Evolutionary conservation across 305 asterid species (phyloP), one percentile per base, ranked within the genome.

Genomic region (Fraxinus latifolia): DNA sequence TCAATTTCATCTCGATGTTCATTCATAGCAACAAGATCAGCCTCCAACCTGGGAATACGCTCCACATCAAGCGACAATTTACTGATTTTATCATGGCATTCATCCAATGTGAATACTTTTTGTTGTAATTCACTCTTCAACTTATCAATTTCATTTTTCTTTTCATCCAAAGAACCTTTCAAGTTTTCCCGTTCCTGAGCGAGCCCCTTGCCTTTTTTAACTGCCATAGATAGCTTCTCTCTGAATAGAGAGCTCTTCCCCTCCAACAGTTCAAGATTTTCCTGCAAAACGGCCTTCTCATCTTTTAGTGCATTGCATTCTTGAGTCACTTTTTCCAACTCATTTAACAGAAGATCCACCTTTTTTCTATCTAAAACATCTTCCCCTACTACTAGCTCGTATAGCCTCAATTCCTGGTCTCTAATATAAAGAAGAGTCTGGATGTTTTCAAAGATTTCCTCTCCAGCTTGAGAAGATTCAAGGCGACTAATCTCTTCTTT

Each of bases 121-220:
- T 87, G 86, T 86, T 90, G 92, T 74, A 92, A 78, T 82, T 96
- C 96, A 62, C 91, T 81, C 86, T 87, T 92, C 89, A 96, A 83
- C 85, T 83, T 89, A 82, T 89, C 94, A 53, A 94, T 91, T 89
- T 93, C 97, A 77, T 82, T 23, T 80, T 85, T 89, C 88, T 90
- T 96, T 83, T 89, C 98, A 82, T 81, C 92, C 83, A 93, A 81
- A 27, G 86, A 82, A 84, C 91, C 88, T 91, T 86, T 95, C 90
- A 94, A 78, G 76, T 88, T 96, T 84, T 96, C 98, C 83, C 97
- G 87, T 71, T 96, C 99, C 84, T 93, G 98, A 85, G 91, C 91
- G 62, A 94, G 97, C 76, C 97, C 97, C 87, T 96, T 96, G 73
- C 99, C 99, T 77, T 96, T 96, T 84, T 94, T 96, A 70, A 94